These are phyloP conservation scores for Ustilago shanxiensis DNA, from an alignment of 1,284 basidiomycete species.

Conservation along the genomic window DNA sequence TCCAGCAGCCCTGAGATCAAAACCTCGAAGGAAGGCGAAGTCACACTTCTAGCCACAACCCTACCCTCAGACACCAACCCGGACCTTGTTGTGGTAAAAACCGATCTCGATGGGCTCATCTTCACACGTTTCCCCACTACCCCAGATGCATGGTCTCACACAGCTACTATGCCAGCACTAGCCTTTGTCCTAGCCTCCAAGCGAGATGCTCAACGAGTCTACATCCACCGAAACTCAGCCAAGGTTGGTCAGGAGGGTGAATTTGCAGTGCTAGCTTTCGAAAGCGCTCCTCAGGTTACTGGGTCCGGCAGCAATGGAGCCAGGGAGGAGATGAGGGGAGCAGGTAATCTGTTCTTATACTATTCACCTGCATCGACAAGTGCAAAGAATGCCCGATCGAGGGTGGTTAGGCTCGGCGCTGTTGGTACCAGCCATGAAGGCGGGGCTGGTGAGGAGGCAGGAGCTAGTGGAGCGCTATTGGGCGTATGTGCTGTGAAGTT, in stretches of 20 bases:
- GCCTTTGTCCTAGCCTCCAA: slow-evolving; percentile 95
- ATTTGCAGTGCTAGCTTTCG: slow-evolving; percentile 50
- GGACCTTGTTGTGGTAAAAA: slow-evolving; percentile 75
- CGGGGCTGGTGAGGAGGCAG: background rate
- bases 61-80: slow-evolving; percentile 1
- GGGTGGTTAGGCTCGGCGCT: slow-evolving; percentile 47
- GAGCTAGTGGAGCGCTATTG: slow-evolving; percentile 37
- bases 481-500: slow-evolving; percentile 28
- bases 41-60: slow-evolving; percentile 19
- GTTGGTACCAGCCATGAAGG: background rate
- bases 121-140: slow-evolving; percentile 71
- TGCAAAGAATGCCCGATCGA: slow-evolving; percentile 31
- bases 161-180: slow-evolving; percentile 85
- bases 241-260: background rate
- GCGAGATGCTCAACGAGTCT: slow-evolving; percentile 65
- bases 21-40: slow-evolving; percentile 4
- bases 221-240: slow-evolving; percentile 25
- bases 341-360: slow-evolving; percentile 63
- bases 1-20: background rate
- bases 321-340: too few relatives aligned
- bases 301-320: slow-evolving; percentile 15
- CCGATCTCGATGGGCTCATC: slow-evolving; percentile 84
- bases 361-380: slow-evolving; percentile 20
- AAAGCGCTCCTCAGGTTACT: slow-evolving; percentile 45
- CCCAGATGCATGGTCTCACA: slow-evolving; percentile 78